phyloP scores from a whole-genome alignment of 129 eudicot genomes.

The Heracleum sosnowskyi region DNA sequence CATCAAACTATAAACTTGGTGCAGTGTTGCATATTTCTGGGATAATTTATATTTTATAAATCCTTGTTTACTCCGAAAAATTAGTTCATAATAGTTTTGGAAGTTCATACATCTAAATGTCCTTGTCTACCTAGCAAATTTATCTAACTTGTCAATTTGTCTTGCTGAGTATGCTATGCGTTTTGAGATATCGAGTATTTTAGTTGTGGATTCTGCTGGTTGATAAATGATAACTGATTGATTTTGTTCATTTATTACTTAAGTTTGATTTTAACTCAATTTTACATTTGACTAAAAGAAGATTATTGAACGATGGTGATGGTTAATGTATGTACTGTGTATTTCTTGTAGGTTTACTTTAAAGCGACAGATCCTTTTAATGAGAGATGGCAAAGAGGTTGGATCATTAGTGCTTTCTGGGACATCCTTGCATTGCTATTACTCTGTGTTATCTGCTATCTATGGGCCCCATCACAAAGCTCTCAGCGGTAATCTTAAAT shows the following conservation, averaged over 20 bases:
- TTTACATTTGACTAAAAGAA: neutral
- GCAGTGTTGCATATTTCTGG: neutral
- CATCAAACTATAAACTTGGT: neutral
- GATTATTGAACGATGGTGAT: neutral
- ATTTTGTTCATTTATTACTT: neutral
- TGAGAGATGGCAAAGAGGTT: slow-evolving; percentile 96
- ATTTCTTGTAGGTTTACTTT: slow-evolving; percentile 61
- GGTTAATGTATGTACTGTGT: slow-evolving; percentile 11
- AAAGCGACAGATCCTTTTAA: slow-evolving; percentile 99
- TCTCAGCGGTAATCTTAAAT: slow-evolving; percentile 62
- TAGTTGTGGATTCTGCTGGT: neutral
- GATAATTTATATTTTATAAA: neutral
- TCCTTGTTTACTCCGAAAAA: neutral
- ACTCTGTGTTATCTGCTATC: slow-evolving; percentile 87
- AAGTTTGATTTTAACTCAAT: too few species aligned
- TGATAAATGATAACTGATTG: too few species aligned
- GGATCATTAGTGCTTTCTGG: slow-evolving; percentile 99
- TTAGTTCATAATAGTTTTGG: neutral
- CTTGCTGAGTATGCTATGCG: neutral
- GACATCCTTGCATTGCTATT: slow-evolving; percentile 86
- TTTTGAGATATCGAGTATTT: neutral
- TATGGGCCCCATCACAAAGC: slow-evolving; percentile 98
- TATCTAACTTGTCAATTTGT: neutral
- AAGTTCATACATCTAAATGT: neutral
- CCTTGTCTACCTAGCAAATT: neutral